Base-by-base conservation (phyloP, 257 asterid genomes). In the Sherardia arvensis region DNA sequence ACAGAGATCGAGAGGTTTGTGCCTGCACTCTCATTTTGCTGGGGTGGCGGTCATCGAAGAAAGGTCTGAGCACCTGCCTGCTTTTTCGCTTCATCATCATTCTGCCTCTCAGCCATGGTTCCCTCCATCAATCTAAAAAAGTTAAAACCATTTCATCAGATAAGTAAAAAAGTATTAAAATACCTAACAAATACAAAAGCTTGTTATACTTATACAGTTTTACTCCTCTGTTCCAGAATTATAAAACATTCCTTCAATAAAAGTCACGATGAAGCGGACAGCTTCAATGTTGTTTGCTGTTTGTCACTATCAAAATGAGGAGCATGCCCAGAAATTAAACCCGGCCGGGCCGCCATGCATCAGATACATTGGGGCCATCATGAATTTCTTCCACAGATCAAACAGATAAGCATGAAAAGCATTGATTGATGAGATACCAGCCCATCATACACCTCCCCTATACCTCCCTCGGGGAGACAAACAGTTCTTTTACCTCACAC, bases 381-480 rank as follows among this genome's bases (percentile, higher is more conserved):
- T 20, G 73, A 71, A 63, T 80, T 67, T 62, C 71, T 61, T 70
- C 68, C 51, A 43, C 51, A 30, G 68, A 67, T 78, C 78, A 45
- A 45, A 17, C 40, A 28, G 63, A 29, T 11, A 32, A 3, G 34
- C 7, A 29, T 28, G 45, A 7, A n/a, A 26, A 40, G 28, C 22
- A 29, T 14, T 18, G 34, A 49, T 40, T 43, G 70, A 64, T 10
- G 40, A 26, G 38, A 51, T 22, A 79, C 74, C 34, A 5, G 7
- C 34, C 14, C n/a, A n/a, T 12, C 47, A 43, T 15, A 3, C 51
- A 43, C 14, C 51, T 43, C 17, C 17, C 20, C 51, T 43, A 68
- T 86, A 70, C 94, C 75, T 81, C 84, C 94, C 79, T 79, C 73
- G 57, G 81, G 94, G 88, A 84, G 82, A 78, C 84, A 83, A 25